Evolutionary conservation across 2,329 filamentous ascomycete species (phyloP), one percentile per base, ranked within the genome.

Genomic region (Boeremia exigua): DNA sequence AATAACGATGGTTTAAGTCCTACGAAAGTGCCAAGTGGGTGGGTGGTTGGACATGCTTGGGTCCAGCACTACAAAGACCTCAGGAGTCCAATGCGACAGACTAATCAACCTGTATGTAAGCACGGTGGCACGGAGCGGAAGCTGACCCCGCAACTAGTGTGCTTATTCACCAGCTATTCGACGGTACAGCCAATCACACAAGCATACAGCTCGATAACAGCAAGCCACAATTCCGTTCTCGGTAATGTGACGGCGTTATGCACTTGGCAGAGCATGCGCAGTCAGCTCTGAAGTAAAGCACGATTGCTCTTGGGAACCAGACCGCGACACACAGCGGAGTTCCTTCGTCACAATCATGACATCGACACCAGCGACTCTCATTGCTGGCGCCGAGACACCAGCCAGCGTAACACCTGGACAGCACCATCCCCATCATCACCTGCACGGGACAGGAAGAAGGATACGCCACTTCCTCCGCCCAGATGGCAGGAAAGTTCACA

Each of bases 381-480:
- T 40, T 11, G 40, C 46, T 2, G 46, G 46, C 29, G 25, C 15
- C 12, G 19, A 28, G 6, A 56, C 53, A 11, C 46, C 53, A 3
- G 17, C 28, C n/a, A 33, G 40, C 25, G n/a, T 11, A 14, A 19
- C 28, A 1, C 29, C 27, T 8, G 28, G 25, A 3, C 19, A 23
- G 19, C 46, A 59, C 33, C 66, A 63, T 32, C 66, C 63, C 19
- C 63, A 67, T 43, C 54, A 58, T 9, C 69, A 71, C 54, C 30
- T 70, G 12, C 66, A 73, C 39, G 62, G 72, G 42, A 56, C 70
- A 1, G 73, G 76, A 1, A 78, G 78, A 27, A 76, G 79, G 29
- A 73, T 84, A 0, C 77, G 81, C 19, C 81, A 86, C 56, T 83
- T 87, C 56, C 66, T 82, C 3, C 79, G 82, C 42, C 84, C 85